phyloP scores from a whole-genome alignment of 2,329 filamentous ascomycete genomes.

The Curvularia sp. region DNA sequence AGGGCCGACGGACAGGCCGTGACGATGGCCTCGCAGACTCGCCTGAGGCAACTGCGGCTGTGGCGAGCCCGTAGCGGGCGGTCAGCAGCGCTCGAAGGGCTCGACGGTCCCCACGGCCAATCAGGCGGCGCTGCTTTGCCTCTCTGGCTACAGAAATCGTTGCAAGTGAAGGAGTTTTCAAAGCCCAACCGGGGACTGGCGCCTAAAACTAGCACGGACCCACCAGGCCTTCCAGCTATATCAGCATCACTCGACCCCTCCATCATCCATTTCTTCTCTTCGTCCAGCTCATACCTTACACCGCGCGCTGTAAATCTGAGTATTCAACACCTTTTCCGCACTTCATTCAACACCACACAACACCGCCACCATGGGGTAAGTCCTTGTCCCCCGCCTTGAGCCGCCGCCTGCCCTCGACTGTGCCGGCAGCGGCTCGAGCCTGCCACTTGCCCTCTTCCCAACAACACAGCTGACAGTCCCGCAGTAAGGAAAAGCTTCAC shows the following conservation, averaged over 20 bases:
- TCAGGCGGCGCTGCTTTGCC: slow-evolving; percentile 19
- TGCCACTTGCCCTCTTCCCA: not conserved
- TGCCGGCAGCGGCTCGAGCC: slow-evolving; percentile 1
- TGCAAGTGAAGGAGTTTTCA: slow-evolving; percentile 27
- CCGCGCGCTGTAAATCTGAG: slow-evolving; percentile 23
- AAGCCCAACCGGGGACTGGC: slow-evolving; percentile 25
- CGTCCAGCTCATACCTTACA: slow-evolving; percentile 26
- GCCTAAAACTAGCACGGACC: slow-evolving; percentile 17
- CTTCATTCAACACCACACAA: slow-evolving; percentile 38
- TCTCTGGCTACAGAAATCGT: slow-evolving; percentile 18
- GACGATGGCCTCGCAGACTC: slow-evolving; percentile 23
- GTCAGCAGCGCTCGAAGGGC: slow-evolving; percentile 20
- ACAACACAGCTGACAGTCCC: slow-evolving; percentile 43
- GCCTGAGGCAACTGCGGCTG: slow-evolving; percentile 35
- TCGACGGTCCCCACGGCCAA: slow-evolving; percentile 18
- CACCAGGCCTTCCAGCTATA: slow-evolving; percentile 20
- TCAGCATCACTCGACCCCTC: slow-evolving; percentile 19
- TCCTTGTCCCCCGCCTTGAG: slow-evolving; percentile 35
- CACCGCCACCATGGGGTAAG: slow-evolving; percentile 69
- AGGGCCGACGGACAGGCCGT: slow-evolving; percentile 12
- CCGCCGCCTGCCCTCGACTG: slow-evolving; percentile 7
- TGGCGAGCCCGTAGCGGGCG: slow-evolving; percentile 30
- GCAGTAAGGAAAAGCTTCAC: slow-evolving; percentile 93
- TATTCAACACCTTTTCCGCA: slow-evolving; percentile 44
- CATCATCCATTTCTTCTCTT: slow-evolving; percentile 20